Conservation (phyloP, 2,329 filamentous ascomycete species). For the Ophiostoma australiae region DNA sequence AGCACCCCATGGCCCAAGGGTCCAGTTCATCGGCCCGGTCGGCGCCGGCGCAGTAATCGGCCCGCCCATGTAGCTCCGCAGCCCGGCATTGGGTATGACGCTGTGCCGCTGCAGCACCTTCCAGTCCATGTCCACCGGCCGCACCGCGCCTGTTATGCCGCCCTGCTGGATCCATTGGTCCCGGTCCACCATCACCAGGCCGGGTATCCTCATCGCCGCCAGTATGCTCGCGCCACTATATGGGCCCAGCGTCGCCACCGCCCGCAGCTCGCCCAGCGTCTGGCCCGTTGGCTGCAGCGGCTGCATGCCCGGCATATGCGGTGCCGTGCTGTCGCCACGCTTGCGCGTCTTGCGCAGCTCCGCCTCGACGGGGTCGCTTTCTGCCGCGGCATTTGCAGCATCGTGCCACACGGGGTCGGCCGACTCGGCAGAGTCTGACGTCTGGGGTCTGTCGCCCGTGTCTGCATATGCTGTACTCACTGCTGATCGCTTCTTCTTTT, state of each 20-base stretch:
- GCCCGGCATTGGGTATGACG: constrained; percentile 48
- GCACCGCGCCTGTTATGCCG: constrained; percentile 53
- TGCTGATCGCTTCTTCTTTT: constrained; percentile 22
- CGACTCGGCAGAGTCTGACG: constrained; percentile 8
- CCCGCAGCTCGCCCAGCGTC: constrained; percentile 52
- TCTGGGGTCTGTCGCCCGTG: constrained; percentile 17
- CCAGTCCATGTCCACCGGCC: constrained; percentile 54
- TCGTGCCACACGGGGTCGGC: constrained; percentile 35
- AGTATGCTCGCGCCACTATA: constrained; percentile 71
- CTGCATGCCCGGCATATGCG: constrained; percentile 10
- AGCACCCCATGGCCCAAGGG: constrained; percentile 58
- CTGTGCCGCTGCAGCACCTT: constrained; percentile 59
- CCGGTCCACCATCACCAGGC: constrained; percentile 64
- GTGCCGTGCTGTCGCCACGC: constrained; percentile 30
- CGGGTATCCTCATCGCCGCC: constrained; percentile 62
- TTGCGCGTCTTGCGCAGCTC: constrained; percentile 43
- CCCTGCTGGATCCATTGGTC: constrained; percentile 69
- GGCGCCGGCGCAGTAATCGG: constrained; percentile 30
- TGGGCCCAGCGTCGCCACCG: constrained; percentile 63
- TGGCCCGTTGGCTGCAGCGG: constrained; percentile 21
- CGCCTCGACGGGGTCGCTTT: constrained; percentile 54
- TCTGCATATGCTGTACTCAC: constrained; percentile 26
- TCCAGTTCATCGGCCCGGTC: constrained; percentile 50
- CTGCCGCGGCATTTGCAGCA: constrained; percentile 34
- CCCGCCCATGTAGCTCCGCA: constrained; percentile 41